Evolutionary conservation across 2,329 filamentous ascomycete genomes (phyloP).

Genomic region (Aspergillus viridinutans): DNA sequence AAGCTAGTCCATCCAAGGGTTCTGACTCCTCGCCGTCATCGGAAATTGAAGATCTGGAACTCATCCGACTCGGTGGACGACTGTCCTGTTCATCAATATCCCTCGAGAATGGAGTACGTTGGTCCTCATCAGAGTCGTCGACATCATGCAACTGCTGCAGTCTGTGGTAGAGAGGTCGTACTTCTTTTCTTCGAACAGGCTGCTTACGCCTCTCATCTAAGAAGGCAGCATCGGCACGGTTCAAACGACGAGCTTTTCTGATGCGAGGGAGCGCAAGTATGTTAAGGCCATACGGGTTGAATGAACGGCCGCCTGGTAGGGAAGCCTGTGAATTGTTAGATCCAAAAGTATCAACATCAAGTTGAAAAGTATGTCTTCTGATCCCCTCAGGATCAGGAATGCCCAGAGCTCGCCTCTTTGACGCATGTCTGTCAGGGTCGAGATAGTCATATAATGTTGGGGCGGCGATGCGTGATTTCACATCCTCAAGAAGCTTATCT

Average conservation of each 20-base stretch:
- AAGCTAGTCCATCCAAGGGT: conserved; percentile 20
- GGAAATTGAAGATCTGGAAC: conserved; percentile 49
- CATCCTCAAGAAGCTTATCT: conserved; percentile 82
- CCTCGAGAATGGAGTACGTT: conserved; percentile 59
- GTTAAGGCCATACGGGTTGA: conserved; percentile 44
- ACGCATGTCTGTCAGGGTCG: conserved; percentile 72
- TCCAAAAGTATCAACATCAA: conserved; percentile 58
- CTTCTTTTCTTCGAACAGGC: conserved; percentile 55
- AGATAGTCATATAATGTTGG: conserved; percentile 76
- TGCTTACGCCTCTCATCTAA: conserved; percentile 63
- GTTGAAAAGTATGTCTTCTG: conserved; percentile 53
- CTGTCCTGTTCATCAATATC: conserved; percentile 87
- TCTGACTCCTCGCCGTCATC: conserved; percentile 38
- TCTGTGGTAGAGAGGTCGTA: conserved; percentile 77
- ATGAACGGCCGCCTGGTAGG: conserved; percentile 38
- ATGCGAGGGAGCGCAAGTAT: conserved; percentile 69
- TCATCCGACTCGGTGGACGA: conserved; percentile 68
- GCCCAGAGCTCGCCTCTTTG: conserved; percentile 75
- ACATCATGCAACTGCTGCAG: conserved; percentile 71
- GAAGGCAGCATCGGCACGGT: conserved; percentile 60
- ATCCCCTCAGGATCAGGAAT: conserved; percentile 65
- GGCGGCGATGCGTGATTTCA: conserved; percentile 80
- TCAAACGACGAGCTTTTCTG: conserved; percentile 59
- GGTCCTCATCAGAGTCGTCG: conserved; percentile 84
- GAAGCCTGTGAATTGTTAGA: conserved; percentile 55